Evolutionary conservation across 2,329 filamentous ascomycete genomes (phyloP).

Genomic region (Thielaviopsis ethacetica): DNA sequence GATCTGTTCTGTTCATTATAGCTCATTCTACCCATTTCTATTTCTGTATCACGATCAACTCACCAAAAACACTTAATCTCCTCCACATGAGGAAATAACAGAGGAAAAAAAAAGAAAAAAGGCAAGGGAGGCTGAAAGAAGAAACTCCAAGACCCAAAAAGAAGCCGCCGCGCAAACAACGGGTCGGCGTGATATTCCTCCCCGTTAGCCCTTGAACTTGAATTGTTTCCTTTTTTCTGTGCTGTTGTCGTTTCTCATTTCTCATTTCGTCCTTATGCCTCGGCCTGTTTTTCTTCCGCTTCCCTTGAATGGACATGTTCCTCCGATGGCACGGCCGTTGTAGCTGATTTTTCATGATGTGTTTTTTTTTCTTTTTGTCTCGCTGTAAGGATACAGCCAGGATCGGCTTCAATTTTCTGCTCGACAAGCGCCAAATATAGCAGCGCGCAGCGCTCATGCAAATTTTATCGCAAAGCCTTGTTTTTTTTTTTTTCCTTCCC

Average conservation of each 20-base stretch:
- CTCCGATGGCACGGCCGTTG: neutral
- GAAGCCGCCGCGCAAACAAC: too few species aligned
- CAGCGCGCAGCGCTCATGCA: too few species aligned
- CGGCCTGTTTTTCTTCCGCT: neutral
- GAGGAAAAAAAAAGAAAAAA: neutral
- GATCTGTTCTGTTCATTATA: too few species aligned
- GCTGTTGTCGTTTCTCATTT: neutral
- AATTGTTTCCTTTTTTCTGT: neutral
- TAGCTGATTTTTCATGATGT: neutral
- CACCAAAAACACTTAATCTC: neutral
- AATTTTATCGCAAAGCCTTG: too few species aligned
- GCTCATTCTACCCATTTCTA: too few species aligned
- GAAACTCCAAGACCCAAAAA: neutral
- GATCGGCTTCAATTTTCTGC: too few species aligned
- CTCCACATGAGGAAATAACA: neutral
- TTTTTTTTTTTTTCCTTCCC: too few species aligned
- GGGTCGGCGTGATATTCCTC: neutral
- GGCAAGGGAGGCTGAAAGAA: neutral
- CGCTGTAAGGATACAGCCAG: too few species aligned
- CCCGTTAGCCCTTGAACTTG: too few species aligned
- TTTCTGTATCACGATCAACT: too few species aligned
- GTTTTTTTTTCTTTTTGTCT: too few species aligned
- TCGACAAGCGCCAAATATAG: too few species aligned
- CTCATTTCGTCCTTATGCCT: neutral
- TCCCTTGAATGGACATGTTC: neutral